These are phyloP conservation scores for Botrytis aclada DNA, from an alignment of 2,329 filamentous ascomycete genomes.

Conservation along the genomic window DNA sequence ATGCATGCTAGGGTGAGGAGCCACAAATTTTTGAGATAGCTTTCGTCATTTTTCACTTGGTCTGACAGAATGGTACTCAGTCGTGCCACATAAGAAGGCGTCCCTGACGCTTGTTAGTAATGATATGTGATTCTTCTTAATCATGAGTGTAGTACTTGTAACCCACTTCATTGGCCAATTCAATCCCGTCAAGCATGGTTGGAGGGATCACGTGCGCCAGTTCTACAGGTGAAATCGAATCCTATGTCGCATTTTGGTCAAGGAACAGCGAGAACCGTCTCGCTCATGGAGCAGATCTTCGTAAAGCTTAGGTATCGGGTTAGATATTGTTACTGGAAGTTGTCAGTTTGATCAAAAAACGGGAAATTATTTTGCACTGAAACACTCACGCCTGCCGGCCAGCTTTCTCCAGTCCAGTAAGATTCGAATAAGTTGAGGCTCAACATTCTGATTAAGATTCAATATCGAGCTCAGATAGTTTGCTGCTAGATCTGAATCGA, in stretches of 20 bases:
- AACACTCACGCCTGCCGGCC: neutral
- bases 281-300: neutral
- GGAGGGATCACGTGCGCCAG: neutral
- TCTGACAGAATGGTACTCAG: neutral
- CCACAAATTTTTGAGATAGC: neutral
- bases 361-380: neutral
- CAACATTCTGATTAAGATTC: neutral
- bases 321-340: neutral
- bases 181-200: neutral
- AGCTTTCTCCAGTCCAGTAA: neutral
- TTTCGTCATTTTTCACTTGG: neutral
- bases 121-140: neutral
- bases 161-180: neutral
- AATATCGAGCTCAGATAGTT: neutral
- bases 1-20: neutral
- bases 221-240: neutral
- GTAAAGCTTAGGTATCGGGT: neutral
- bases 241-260: neutral
- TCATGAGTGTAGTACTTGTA: neutral
- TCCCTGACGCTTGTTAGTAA: neutral
- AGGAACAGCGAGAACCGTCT: neutral
- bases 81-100: neutral
- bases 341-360: neutral
- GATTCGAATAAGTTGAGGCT: neutral
- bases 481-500: neutral